Evolutionary conservation across 805 yeast genomes (phyloP).

Genomic region (Saturnispora besseyi): DNA sequence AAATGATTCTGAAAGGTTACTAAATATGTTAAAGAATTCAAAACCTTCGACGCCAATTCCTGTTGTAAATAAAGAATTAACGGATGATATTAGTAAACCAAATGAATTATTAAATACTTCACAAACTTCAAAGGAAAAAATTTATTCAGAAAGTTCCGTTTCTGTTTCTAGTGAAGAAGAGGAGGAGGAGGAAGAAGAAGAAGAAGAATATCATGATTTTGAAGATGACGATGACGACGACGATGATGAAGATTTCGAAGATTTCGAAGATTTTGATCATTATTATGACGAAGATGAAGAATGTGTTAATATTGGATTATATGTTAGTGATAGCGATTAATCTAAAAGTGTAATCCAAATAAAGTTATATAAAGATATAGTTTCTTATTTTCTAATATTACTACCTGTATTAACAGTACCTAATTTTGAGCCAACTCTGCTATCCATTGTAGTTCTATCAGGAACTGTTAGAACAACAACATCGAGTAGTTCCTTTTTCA

Average conservation of each 20-base stretch:
- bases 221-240: slow-evolving; percentile 11
- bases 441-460: slow-evolving; percentile 74
- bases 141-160: not conserved
- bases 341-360: not conserved
- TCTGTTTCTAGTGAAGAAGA: not conserved
- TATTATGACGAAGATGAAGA: slow-evolving; percentile 14
- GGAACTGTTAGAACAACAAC: slow-evolving; percentile 64
- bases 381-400: not conserved
- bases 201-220: slow-evolving; percentile 10
- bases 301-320: slow-evolving; percentile 13
- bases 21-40: slow-evolving; percentile 4
- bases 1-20: slow-evolving; percentile 1
- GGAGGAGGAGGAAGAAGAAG: not conserved
- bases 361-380: not conserved
- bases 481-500: slow-evolving; percentile 61
- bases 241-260: slow-evolving; percentile 15
- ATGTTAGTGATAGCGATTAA: slow-evolving; percentile 6
- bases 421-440: slow-evolving; percentile 42
- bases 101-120: not conserved
- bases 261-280: slow-evolving; percentile 15
- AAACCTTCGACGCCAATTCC: not conserved
- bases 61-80: not conserved
- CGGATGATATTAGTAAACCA: not conserved
- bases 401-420: not conserved
- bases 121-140: not conserved